Percentiles rank a stretch among this genome's conserved stretches.
Conservation (phyloP, 257 asterid species). For the Capsicum pubescens region DNA sequence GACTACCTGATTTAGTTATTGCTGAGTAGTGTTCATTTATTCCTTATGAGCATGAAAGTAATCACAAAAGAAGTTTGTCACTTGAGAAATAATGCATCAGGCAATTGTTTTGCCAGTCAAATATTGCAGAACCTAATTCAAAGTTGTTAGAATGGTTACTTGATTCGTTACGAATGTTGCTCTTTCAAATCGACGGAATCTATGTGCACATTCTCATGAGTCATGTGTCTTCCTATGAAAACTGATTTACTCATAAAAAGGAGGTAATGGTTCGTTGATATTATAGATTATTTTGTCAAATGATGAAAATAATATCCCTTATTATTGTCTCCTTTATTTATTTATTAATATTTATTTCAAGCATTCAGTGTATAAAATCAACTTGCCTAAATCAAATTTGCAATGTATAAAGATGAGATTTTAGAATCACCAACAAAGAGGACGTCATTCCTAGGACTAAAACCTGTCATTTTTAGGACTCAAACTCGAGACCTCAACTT, state of each 20-base stretch:
- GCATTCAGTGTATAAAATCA: not conserved
- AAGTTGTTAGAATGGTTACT: not conserved
- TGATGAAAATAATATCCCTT: not conserved
- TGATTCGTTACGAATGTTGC: not conserved
- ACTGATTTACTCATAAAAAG: not conserved
- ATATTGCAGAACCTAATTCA: constrained; percentile 7
- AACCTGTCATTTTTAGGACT: not conserved
- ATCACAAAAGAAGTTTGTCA: not conserved
- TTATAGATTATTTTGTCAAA: not conserved
- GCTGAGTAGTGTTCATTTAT: not conserved
- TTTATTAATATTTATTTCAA: not conserved
- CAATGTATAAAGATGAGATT: not conserved
- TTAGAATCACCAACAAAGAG: not conserved
- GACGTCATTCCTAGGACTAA: no score
- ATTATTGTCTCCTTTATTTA: not conserved
- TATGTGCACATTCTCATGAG: not conserved
- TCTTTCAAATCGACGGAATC: not conserved
- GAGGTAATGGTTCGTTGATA: not conserved
- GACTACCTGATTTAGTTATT: not conserved
- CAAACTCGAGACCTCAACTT: not conserved
- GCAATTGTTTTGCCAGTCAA: not conserved
- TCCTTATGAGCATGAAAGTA: not conserved
- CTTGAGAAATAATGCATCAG: not conserved
- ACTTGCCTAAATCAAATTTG: not conserved
- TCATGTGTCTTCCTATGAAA: no score